Evolutionary conservation across 768 basidiomycete genomes (phyloP), one percentile per base, ranked within the genome.

Genomic region (Ramaria sp.): DNA sequence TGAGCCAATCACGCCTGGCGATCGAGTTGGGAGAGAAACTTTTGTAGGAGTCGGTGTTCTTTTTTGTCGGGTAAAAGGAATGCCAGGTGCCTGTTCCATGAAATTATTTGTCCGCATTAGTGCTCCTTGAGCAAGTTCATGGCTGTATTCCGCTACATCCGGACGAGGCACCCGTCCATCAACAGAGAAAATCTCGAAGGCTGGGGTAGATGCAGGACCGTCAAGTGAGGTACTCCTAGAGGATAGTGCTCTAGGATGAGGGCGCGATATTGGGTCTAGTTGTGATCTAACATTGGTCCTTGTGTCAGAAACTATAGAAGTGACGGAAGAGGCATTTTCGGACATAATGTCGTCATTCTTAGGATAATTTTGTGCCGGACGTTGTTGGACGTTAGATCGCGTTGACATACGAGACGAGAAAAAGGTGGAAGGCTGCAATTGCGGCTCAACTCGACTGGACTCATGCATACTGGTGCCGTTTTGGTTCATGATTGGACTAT

Each of bases 1-100:
- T 2, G 55, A 57, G 34, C 55, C 55, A 10, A 57, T 57, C 13
- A 57, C 47, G 10, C 55, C 55, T 17, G 53, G 53, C 11, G 41
- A 27, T 22, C 53, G 53, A 10, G 39, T 43, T 17, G 43, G 24
- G 27, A 11, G 53, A 17, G 45, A 46, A 43, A 43, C 17, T n/a
- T 17, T 43, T 13, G 42, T 37, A 37, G 34, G 34, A 43, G 42
- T 43, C 17, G 17, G n/a, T 43, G 17, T 43, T 43, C 17, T 43
- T 19, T 19, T 43, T 17, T 3, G 42, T n/a, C n/a, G 42, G 17
- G 42, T 9, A 22, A 43, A 43, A 43, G 42, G 42, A 22, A 43
- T n/a, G 2, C 20, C 20, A 43, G 17, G 42, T 10, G 42, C 17
- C 20, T 43, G 42, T 19, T 7, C 11, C n/a, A 22, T 9, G 42